Conservation (phyloP, 345 rosid genomes). For the Aquilaria yunnanensis region DNA sequence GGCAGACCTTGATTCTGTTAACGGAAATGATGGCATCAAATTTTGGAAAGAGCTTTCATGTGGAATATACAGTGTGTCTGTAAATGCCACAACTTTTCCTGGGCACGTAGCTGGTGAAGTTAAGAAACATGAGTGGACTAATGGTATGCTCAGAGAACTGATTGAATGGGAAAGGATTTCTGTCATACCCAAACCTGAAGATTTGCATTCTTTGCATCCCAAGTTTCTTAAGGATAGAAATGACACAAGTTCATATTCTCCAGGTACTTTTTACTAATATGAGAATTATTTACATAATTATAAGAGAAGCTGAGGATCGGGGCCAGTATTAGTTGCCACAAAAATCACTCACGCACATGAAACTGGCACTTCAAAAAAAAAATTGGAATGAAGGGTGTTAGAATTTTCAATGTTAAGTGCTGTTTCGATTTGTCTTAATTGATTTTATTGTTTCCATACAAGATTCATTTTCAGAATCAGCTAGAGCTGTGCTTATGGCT, state of each 20-base stretch:
- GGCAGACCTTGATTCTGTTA: constrained; percentile 45
- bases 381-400: background rate
- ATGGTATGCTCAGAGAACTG: constrained; percentile 40
- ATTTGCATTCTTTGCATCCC: constrained; percentile 15
- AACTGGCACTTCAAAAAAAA: background rate
- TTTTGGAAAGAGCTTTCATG: constrained; percentile 94
- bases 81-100: constrained; percentile 28
- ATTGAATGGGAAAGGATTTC: constrained; percentile 65
- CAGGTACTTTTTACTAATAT: constrained; percentile 18
- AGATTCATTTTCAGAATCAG: constrained; percentile 27
- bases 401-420: background rate
- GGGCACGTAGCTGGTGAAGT: constrained; percentile 40
- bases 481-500: constrained; percentile 53
- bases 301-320: background rate
- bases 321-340: background rate
- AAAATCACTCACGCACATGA: too few relatives aligned
- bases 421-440: background rate
- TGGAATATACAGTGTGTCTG: constrained; percentile 61
- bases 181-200: constrained; percentile 48
- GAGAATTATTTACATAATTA: constrained; percentile 9
- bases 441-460: constrained; percentile 15
- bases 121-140: constrained; percentile 60
- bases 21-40: constrained; percentile 26
- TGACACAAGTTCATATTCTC: constrained; percentile 11
- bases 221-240: constrained; percentile 9